Percentiles rank a stretch among this genome's conserved stretches.
phyloP scores from a whole-genome alignment of 2,329 filamentous ascomycete genomes.

The Trichophyton rubrum region DNA sequence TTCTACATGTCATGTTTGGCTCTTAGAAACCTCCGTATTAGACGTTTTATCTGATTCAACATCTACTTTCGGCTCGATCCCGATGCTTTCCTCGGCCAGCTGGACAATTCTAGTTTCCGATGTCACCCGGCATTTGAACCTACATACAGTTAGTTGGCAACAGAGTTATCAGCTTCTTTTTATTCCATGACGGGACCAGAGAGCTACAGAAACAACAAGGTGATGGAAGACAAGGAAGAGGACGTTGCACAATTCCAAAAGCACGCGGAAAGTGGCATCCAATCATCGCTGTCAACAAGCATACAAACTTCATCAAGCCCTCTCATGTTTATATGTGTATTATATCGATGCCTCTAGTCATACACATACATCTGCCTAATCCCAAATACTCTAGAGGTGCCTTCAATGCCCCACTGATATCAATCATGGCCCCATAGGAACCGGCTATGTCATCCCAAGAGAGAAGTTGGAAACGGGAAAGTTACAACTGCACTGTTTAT shows the following conservation, averaged over 20 bases:
- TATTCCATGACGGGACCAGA: background rate
- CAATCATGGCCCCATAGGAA: background rate
- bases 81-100: background rate
- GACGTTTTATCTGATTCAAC: background rate
- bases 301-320: background rate
- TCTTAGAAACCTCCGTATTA: background rate
- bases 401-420: background rate
- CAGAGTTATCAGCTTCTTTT: background rate
- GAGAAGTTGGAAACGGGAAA: background rate
- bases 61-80: background rate
- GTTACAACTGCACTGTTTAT: background rate
- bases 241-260: background rate
- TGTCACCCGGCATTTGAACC: background rate
- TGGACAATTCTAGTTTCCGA: background rate
- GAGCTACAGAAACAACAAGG: background rate
- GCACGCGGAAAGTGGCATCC: background rate
- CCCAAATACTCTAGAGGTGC: background rate
- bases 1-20: background rate
- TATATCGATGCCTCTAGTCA: background rate
- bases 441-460: background rate
- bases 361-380: background rate
- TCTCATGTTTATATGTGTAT: background rate
- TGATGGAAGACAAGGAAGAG: background rate
- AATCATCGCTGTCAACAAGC: background rate
- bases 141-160: background rate